Percentiles rank a stretch among this genome's conserved stretches.
Evolutionary conservation across 2,329 filamentous ascomycete species (phyloP).

Genomic region (Stylonectria norvegica): DNA sequence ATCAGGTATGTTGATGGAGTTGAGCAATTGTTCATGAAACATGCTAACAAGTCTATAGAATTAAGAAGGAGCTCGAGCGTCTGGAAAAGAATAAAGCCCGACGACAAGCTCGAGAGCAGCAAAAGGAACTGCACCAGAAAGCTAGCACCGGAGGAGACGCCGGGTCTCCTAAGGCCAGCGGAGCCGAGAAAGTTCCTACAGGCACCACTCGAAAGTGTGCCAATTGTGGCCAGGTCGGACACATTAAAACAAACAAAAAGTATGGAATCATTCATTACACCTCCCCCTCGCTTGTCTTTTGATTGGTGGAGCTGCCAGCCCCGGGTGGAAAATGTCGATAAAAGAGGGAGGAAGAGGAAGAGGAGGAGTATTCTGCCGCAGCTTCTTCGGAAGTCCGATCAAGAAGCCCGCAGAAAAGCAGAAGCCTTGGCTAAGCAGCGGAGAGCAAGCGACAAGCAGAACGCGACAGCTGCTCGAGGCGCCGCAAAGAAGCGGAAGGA

Average conservation of each 20-base stretch:
- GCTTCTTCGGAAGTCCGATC: conserved; percentile 23
- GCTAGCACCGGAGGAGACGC: conserved; percentile 42
- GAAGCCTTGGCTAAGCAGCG: conserved; percentile 9
- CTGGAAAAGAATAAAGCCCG: conserved; percentile 90
- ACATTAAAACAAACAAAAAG: conserved; percentile 99
- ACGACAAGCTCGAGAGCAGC: conserved; percentile 83
- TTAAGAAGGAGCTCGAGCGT: conserved; percentile 67
- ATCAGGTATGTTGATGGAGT: conserved; percentile 33
- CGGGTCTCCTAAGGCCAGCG: conserved; percentile 46
- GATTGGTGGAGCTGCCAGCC: conserved; percentile 30
- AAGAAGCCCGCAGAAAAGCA: conserved; percentile 9
- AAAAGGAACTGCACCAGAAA: conserved; percentile 64
- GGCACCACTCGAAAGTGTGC: conserved; percentile 90
- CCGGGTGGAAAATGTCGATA: conserved; percentile 11
- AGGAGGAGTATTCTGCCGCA: conserved; percentile 17
- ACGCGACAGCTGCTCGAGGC: conserved; percentile 11
- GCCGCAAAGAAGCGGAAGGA: conserved; percentile 14
- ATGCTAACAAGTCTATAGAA: conserved; percentile 32
- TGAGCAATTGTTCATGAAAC: no score
- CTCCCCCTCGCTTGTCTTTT: conserved; percentile 28
- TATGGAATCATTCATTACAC: conserved; percentile 44
- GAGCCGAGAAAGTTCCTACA: conserved; percentile 50
- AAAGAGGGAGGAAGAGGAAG: conserved; percentile 15
- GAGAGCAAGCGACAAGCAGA: conserved; percentile 12
- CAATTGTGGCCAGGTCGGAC: conserved; percentile 92